Percentiles rank a stretch among this genome's conserved stretches.
Conservation (phyloP, 345 rosid genomes). For the Camelina hispida region DNA sequence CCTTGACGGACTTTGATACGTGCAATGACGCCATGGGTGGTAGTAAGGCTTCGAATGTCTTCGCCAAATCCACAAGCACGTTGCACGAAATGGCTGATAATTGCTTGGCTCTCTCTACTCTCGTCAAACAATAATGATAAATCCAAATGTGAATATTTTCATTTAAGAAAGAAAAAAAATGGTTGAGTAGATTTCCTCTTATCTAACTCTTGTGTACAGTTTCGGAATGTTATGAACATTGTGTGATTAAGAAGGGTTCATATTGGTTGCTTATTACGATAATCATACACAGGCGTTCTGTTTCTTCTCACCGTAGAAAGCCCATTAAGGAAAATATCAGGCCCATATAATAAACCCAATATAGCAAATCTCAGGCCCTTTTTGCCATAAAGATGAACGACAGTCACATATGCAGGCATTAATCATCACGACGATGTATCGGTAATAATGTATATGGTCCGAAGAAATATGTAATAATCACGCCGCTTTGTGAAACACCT, state of each 20-base stretch:
- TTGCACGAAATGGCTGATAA: constrained; percentile 47
- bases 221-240: constrained; percentile 1
- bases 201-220: neutral
- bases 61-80: constrained; percentile 13
- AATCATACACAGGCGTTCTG: neutral
- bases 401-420: constrained; percentile 23
- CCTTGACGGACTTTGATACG: constrained; percentile 36
- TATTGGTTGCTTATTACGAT: neutral
- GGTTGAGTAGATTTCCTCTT: neutral
- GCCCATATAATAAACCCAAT: constrained; percentile 23
- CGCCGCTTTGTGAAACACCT: constrained; percentile 34
- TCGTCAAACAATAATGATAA: constrained; percentile 29
- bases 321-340: neutral
- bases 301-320: constrained; percentile 19
- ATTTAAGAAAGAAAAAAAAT: neutral
- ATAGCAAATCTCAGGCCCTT: neutral
- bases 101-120: constrained; percentile 37
- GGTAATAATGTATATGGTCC: constrained; percentile 33
- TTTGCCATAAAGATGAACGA: neutral
- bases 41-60: neutral
- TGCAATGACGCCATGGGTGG: constrained; percentile 43
- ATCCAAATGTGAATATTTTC: neutral
- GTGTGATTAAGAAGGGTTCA: neutral
- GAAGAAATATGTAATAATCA: constrained; percentile 30
- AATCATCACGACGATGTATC: constrained; percentile 28